Evolutionary conservation across 805 yeast genomes (phyloP).

Genomic region (Candida multigemmis): DNA sequence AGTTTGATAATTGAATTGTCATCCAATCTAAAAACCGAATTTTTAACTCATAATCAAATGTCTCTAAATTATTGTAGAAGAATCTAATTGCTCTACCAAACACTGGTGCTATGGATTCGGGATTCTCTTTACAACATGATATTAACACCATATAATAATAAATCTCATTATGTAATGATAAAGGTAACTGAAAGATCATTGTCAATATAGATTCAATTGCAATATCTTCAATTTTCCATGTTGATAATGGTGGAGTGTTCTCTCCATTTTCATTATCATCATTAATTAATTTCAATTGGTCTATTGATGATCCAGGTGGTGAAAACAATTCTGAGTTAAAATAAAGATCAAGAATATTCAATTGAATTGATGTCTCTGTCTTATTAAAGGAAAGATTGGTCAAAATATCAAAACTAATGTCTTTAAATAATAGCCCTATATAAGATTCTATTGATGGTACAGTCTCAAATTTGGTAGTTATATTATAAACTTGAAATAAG

Average conservation of each 20-base stretch:
- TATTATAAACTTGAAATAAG: constrained; percentile 50
- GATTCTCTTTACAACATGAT: constrained; percentile 74
- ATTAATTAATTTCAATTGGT: constrained; percentile 41
- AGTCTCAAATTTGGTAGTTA: constrained; percentile 51
- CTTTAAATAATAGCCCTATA: constrained; percentile 54
- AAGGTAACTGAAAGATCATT: constrained; percentile 68
- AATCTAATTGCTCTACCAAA: constrained; percentile 87
- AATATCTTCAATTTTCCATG: constrained; percentile 88
- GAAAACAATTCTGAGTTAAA: constrained; percentile 48
- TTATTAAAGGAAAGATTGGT: constrained; percentile 84
- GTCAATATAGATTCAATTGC: constrained; percentile 77
- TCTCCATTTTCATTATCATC: constrained; percentile 34
- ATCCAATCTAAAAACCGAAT: constrained; percentile 82
- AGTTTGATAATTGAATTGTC: constrained; percentile 85
- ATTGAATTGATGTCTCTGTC: constrained; percentile 75
- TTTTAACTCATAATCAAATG: constrained; percentile 68
- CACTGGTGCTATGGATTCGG: constrained; percentile 78
- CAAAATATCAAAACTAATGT: constrained; percentile 64
- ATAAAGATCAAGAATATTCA: constrained; percentile 63
- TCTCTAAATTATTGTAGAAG: constrained; percentile 58
- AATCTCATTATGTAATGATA: constrained; percentile 54
- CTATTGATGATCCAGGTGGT: constrained; percentile 68
- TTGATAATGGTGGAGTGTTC: constrained; percentile 40
- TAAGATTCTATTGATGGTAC: constrained; percentile 31
- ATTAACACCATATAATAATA: constrained; percentile 81